Conservation (phyloP, 495 filamentous ascomycete genomes). For the Penicillium riverlandense region DNA sequence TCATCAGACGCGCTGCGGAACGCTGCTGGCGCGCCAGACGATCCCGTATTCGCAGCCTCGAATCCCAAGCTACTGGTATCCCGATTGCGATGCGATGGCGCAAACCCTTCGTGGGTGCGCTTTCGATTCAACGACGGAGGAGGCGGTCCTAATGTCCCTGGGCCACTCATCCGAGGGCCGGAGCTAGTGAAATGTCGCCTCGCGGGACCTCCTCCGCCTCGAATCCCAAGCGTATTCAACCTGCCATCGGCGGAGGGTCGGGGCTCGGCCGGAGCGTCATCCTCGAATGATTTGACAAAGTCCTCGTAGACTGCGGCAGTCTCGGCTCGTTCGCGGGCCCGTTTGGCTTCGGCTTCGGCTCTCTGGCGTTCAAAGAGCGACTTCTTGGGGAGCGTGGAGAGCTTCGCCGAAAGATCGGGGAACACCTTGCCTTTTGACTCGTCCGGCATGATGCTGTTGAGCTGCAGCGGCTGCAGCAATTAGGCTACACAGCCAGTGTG, state of each 20-base stretch:
- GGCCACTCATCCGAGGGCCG: constrained; percentile 56
- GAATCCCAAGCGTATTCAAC: constrained; percentile 27
- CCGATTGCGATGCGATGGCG: constrained; percentile 25
- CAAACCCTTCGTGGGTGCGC: constrained; percentile 42
- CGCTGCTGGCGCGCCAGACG: constrained; percentile 33
- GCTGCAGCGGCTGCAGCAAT: constrained; percentile 19
- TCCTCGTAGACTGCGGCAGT: constrained; percentile 86
- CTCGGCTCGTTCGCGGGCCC: constrained; percentile 77
- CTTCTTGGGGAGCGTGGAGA: constrained; percentile 74
- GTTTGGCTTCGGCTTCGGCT: constrained; percentile 89
- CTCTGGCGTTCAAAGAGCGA: constrained; percentile 90
- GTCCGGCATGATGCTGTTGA: constrained; percentile 29
- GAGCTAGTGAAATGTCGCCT: constrained; percentile 51
- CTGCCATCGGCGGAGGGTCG: constrained; percentile 13
- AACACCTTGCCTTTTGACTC: constrained; percentile 53
- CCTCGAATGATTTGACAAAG: constrained; percentile 85
- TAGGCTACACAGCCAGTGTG: not conserved
- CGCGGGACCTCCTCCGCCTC: constrained; percentile 34
- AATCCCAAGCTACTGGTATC: constrained; percentile 47
- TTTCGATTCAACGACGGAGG: constrained; percentile 47
- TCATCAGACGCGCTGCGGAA: constrained; percentile 44
- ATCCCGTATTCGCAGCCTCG: constrained; percentile 39
- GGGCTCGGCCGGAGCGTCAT: constrained; percentile 45
- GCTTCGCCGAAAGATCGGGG: constrained; percentile 76
- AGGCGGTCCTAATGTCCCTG: constrained; percentile 65